Evolutionary conservation across 192 early-diverging fungal genomes (phyloP).

Genomic region (Phycomyces blakesleeanus): DNA sequence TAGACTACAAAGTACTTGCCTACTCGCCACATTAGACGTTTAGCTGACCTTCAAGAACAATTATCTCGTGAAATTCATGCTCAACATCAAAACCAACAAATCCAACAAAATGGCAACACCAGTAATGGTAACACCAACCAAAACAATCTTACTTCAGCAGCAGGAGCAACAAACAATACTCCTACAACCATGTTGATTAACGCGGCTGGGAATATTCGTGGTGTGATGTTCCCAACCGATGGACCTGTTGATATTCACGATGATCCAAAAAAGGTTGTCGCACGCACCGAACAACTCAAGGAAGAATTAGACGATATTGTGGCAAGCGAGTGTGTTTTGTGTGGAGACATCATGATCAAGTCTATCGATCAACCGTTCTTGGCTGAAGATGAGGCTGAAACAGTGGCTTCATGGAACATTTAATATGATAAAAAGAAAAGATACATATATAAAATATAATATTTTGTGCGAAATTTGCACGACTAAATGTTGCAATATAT

Average conservation of each 20-base stretch:
- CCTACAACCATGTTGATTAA: slow-evolving; percentile 20
- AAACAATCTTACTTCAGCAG: slow-evolving; percentile 5
- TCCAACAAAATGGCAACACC: no score
- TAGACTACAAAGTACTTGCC: slow-evolving; percentile 42
- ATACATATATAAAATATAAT: no score
- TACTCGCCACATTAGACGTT: slow-evolving; percentile 39
- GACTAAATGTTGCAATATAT: no score
- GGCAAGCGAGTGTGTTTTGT: slow-evolving; percentile 88
- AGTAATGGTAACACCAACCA: no score
- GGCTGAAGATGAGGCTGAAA: slow-evolving; percentile 46
- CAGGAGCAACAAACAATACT: slow-evolving; percentile 24
- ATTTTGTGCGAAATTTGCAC: no score
- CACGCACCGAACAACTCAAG: slow-evolving; percentile 43
- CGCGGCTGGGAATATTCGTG: slow-evolving; percentile 43
- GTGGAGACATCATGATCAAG: slow-evolving; percentile 94
- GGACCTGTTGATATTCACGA: slow-evolving; percentile 30
- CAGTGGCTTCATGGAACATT: slow-evolving; percentile 61
- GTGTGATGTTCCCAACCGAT: slow-evolving; percentile 39
- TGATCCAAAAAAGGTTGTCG: slow-evolving; percentile 43
- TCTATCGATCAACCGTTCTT: slow-evolving; percentile 82
- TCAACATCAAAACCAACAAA: background rate
- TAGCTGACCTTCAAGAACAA: slow-evolving; percentile 60
- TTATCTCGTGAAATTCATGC: slow-evolving; percentile 41
- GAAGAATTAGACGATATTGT: slow-evolving; percentile 77
- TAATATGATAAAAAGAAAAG: slow-evolving; percentile 23